phyloP scores from a whole-genome alignment of 139 green algal genomes.

The Chlorella sp. region DNA sequence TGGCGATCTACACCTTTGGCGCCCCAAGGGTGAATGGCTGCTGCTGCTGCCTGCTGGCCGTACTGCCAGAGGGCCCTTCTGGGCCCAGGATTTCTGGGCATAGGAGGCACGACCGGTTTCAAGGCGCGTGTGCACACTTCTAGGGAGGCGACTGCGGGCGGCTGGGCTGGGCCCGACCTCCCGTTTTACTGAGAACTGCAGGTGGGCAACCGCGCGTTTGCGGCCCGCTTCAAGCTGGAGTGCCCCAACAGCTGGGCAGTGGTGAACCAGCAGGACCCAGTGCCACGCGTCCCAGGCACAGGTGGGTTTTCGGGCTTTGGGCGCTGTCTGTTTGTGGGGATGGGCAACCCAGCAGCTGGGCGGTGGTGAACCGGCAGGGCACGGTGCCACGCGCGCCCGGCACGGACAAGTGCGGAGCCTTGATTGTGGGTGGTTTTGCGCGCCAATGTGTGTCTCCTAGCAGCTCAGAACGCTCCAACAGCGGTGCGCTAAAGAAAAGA shows the following conservation, averaged over 20 bases:
- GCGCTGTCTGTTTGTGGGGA: too few species aligned
- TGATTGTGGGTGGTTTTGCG: neutral
- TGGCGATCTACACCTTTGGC: conserved; percentile 68
- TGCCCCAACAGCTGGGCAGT: conserved; percentile 20
- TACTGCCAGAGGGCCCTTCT: too few species aligned
- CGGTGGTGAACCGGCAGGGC: neutral
- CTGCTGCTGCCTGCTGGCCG: too few species aligned
- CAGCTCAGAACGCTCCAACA: neutral
- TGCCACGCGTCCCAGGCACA: neutral
- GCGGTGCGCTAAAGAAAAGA: too few species aligned
- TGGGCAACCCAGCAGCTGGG: too few species aligned
- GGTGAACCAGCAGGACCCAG: conserved; percentile 26
- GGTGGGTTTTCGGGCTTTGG: neutral
- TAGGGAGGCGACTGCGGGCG: too few species aligned
- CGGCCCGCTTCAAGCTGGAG: neutral
- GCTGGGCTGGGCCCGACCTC: too few species aligned
- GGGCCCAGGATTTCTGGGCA: too few species aligned
- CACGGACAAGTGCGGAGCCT: neutral
- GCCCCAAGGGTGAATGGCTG: conserved; percentile 61
- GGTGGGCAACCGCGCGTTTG: conserved; percentile 28
- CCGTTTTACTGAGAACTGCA: neutral
- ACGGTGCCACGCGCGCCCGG: neutral
- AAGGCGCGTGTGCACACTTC: too few species aligned
- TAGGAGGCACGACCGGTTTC: too few species aligned
- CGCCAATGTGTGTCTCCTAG: neutral